Conservation (phyloP, 306 rosid species). For the Prunus kanzakura region DNA sequence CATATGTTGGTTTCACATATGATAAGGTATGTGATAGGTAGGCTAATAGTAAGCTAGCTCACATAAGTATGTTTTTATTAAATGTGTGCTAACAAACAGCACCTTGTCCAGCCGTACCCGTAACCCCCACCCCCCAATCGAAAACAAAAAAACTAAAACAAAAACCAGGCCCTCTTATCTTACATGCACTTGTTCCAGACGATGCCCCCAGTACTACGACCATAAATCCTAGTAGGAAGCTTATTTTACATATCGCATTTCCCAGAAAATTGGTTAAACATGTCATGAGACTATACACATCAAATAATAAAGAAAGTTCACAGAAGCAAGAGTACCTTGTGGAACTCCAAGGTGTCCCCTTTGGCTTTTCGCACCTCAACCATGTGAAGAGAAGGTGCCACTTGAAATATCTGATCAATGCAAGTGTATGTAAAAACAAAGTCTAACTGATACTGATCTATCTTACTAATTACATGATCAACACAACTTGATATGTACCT, state of each 20-base stretch:
- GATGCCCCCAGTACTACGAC: neutral
- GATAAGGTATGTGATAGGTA: too few species aligned
- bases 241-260: neutral
- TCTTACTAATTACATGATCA: neutral
- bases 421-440: neutral
- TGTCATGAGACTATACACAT: neutral
- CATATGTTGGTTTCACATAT: too few species aligned
- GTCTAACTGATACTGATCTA: neutral
- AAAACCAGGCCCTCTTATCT: too few species aligned
- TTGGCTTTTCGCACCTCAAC: conserved; percentile 96
- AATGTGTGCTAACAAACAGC: too few species aligned
- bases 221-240: neutral
- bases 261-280: neutral
- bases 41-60: too few species aligned
- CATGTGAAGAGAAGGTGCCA: conserved; percentile 97
- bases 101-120: too few species aligned
- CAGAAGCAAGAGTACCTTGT: conserved; percentile 53
- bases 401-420: conserved; percentile 77
- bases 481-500: conserved; percentile 40
- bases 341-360: conserved; percentile 98
- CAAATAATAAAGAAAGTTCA: neutral
- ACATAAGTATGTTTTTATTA: too few species aligned
- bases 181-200: too few species aligned
- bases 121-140: too few species aligned
- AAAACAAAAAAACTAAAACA: too few species aligned